Conservation (phyloP, 1,284 basidiomycete species). For the Fomitopsis pinicola region DNA sequence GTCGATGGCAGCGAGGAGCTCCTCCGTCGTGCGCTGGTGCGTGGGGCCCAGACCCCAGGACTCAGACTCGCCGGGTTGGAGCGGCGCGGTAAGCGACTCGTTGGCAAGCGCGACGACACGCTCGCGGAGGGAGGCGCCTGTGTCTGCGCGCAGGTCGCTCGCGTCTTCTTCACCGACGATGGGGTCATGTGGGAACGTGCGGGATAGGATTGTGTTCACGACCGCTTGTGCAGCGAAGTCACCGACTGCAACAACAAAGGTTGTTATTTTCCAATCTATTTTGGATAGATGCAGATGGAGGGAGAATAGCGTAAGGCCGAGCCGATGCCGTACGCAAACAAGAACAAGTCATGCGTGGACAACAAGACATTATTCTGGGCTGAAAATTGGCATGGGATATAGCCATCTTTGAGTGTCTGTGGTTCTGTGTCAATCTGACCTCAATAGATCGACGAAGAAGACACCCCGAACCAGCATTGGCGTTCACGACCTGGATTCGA, state of each 20-base stretch:
- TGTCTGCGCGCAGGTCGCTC: conserved; percentile 62
- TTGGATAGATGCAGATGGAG: too few relatives aligned
- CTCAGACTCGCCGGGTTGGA: conserved; percentile 44
- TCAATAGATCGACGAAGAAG: too few relatives aligned
- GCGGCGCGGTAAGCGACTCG: conserved; percentile 64
- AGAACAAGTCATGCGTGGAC: too few relatives aligned
- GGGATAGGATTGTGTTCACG: conserved; percentile 73
- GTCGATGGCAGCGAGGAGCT: conserved; percentile 85
- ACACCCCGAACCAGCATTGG: too few relatives aligned
- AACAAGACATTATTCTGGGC: too few relatives aligned
- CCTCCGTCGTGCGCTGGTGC: conserved; percentile 41
- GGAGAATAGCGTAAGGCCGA: too few relatives aligned
- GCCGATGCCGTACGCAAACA: too few relatives aligned
- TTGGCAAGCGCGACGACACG: conserved; percentile 85
- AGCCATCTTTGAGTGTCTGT: too few relatives aligned
- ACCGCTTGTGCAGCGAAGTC: conserved; percentile 91
- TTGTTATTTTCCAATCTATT: not conserved
- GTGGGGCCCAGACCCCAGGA: conserved; percentile 68
- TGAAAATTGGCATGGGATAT: too few relatives aligned
- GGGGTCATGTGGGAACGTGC: conserved; percentile 80
- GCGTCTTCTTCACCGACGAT: conserved; percentile 98
- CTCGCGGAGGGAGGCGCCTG: conserved; percentile 49
- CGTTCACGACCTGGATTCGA: not conserved
- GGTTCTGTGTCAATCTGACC: too few relatives aligned
- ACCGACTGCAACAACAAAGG: conserved; percentile 54